Evolutionary conservation across 129 eudicot genomes (phyloP).

Genomic region (Tanacetum coccineum): DNA sequence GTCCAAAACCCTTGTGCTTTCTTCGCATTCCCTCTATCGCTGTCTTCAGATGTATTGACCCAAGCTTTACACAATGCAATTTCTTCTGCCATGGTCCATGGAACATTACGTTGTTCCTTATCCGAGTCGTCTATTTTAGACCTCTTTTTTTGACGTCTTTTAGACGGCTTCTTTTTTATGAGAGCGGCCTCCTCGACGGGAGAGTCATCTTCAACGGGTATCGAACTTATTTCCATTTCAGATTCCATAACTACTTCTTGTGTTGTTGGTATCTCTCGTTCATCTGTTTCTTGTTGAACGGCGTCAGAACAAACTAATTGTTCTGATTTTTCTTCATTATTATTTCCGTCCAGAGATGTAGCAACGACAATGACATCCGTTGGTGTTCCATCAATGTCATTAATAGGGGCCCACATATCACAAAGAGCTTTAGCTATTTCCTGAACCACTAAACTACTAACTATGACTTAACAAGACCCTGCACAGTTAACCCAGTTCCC

Average conservation of each 20-base stretch:
- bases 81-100: too few relatives aligned
- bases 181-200: too few relatives aligned
- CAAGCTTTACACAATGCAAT: too few relatives aligned
- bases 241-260: slow-evolving; percentile 25
- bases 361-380: slow-evolving; percentile 19
- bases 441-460: slow-evolving; percentile 40
- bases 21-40: too few relatives aligned
- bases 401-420: slow-evolving; percentile 45
- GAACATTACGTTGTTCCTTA: too few relatives aligned
- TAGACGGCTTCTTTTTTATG: too few relatives aligned
- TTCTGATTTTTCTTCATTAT: slow-evolving; percentile 29
- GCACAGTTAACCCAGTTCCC: slow-evolving; percentile 50
- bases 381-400: slow-evolving; percentile 21
- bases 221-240: slow-evolving; percentile 3
- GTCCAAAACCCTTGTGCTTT: too few relatives aligned
- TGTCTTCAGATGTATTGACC: too few relatives aligned
- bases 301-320: background rate
- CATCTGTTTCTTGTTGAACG: background rate
- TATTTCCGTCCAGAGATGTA: slow-evolving; percentile 17
- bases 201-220: too few relatives aligned
- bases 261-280: slow-evolving; percentile 15
- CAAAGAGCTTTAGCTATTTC: slow-evolving; percentile 53
- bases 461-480: slow-evolving; percentile 49
- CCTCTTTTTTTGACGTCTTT: too few relatives aligned
- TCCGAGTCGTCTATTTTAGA: too few relatives aligned